phyloP scores from a whole-genome alignment of 1,284 basidiomycete species.

The Golubevia pallescens region DNA sequence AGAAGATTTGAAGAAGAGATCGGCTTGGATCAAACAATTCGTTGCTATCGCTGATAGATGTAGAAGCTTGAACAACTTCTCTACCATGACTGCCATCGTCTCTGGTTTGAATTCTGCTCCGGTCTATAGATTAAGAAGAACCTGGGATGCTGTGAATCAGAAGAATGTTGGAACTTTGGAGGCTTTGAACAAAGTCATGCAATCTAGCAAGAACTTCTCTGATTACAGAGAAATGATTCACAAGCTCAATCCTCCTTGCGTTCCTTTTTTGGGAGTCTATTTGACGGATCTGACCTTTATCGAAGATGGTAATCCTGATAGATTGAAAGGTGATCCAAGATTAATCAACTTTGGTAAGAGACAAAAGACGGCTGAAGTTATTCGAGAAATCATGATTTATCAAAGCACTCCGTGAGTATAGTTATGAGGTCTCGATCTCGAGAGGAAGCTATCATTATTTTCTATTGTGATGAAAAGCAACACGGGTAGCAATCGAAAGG shows the following conservation, averaged over 20 bases:
- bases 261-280: conserved; percentile 97
- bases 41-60: conserved; percentile 93
- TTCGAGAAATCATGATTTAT: conserved; percentile 94
- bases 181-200: conserved; percentile 82
- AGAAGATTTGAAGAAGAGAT: conserved; percentile 84
- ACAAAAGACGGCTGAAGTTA: conserved; percentile 88
- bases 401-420: conserved; percentile 74
- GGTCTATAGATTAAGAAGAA: conserved; percentile 87
- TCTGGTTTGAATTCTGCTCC: conserved; percentile 94
- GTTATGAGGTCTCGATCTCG: neutral
- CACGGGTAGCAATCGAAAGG: no score
- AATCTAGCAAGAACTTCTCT: conserved; percentile 88
- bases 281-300: conserved; percentile 94
- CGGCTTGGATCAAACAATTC: conserved; percentile 83
- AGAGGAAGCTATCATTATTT: neutral
- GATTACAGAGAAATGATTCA: conserved; percentile 87
- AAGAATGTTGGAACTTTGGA: conserved; percentile 66
- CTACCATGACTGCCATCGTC: conserved; percentile 91
- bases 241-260: conserved; percentile 87
- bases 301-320: conserved; percentile 95
- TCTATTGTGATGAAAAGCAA: no score
- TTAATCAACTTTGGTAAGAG: conserved; percentile 97
- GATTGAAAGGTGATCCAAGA: conserved; percentile 69
- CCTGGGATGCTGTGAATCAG: conserved; percentile 87
- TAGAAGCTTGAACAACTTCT: conserved; percentile 88